Percentiles rank a stretch among this genome's conserved stretches.
Evolutionary conservation across 345 rosid genomes (phyloP).

Genomic region (Syzygium oleosum): DNA sequence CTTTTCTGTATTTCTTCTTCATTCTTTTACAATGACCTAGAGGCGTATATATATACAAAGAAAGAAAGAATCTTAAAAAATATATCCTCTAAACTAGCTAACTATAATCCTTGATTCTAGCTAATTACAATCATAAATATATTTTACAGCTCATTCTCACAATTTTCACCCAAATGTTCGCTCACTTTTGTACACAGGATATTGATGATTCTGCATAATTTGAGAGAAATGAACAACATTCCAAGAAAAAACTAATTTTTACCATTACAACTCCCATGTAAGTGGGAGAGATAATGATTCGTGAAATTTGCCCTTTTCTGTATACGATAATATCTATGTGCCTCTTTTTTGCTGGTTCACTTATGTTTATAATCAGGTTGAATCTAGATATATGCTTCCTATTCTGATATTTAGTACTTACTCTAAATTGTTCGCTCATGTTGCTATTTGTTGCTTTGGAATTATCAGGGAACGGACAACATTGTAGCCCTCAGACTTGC

Average conservation of each 20-base stretch:
- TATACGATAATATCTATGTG: neutral
- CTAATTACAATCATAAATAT: no score
- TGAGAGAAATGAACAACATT: neutral
- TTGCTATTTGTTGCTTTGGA: neutral
- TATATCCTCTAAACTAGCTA: no score
- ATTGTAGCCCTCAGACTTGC: no score
- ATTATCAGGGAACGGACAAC: neutral
- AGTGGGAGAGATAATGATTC: neutral
- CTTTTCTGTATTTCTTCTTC: no score
- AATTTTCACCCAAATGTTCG: neutral
- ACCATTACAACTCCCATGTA: neutral
- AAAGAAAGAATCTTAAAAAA: no score
- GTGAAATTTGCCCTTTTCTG: neutral
- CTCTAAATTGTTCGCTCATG: neutral
- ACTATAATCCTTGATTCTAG: no score
- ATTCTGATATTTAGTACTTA: neutral
- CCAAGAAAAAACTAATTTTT: neutral
- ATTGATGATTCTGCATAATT: neutral
- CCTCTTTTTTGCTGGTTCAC: neutral
- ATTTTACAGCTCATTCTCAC: no score
- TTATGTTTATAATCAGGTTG: neutral
- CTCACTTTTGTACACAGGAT: neutral
- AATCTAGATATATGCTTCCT: neutral
- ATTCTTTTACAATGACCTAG: no score
- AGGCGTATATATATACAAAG: no score